Base-by-base conservation (phyloP, 2,329 filamentous ascomycete genomes). In the Verticillium albo-atrum region DNA sequence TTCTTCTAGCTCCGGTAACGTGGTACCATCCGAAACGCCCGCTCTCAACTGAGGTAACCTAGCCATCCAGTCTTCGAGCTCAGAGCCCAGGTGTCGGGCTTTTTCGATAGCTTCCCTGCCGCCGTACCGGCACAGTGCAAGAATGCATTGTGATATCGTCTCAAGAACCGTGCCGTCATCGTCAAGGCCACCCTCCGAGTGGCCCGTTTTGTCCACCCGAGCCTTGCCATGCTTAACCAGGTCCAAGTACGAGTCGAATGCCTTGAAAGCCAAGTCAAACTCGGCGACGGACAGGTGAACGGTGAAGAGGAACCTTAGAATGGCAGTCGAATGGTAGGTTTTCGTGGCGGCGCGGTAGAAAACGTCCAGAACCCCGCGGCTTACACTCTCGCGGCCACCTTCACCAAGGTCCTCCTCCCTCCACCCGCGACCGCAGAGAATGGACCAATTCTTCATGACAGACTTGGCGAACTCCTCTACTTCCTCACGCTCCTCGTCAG, bases 251-350 rank as follows among this genome's bases (percentile, higher is more conserved):
- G 93, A 93, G 71, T 96, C 90, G 63, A 97, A 91, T 0, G 95
- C 91, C 70, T 92, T 92, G 72, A 96, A 88, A 1, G 93, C 93
- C 55, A 98, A 79, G 59, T 97, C 91, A 65, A 97, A 98, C 66
- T 99, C 94, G 9, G 92, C 92, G 20, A 97, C 80, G 2, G 92
- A 85, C 20, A 94, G 81, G 72, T 99, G 95, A 2, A 97, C 89
- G 12, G 87, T 89, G 70, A 98, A 98, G 0, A 99, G 81, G 67
- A 93, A 86, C 60, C 94, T 84, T 30, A 99, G 78, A 62, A 98
- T 90, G 10, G 92, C 80, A 1, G 94, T 96, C 1, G 95, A 99
- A 74, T 99, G 95, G 69, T 95, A 99, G 0, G 93, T 97, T 73
- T 95, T 97, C 10, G 90, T 92, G 7, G 94, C 91, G 25, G 93